A percentile compares a stretch with the other conserved stretches of the same genome.
Conservation (phyloP, 441 rosid genomes). For the Arabidopsis lyrata region DNA sequence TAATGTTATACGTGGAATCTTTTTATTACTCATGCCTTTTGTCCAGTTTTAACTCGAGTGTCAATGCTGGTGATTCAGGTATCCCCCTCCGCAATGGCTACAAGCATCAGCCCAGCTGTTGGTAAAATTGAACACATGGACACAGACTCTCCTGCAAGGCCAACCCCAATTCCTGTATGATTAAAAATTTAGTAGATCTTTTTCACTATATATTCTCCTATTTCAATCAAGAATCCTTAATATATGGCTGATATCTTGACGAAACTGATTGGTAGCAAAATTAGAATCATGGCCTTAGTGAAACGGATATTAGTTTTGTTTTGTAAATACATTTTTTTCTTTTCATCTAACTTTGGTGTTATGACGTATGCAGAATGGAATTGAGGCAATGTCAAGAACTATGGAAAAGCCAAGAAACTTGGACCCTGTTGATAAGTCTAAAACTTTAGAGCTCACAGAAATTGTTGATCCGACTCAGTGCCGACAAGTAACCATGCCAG, state of each 20-base stretch:
- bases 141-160: constrained; percentile 65
- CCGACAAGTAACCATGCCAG: constrained; percentile 48
- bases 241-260: neutral
- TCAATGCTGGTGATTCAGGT: constrained; percentile 45
- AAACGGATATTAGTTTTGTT: neutral
- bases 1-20: neutral
- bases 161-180: constrained; percentile 57
- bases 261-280: constrained; percentile 2
- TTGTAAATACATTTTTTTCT: neutral
- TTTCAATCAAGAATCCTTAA: constrained; percentile 3
- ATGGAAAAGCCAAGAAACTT: constrained; percentile 47
- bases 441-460: constrained; percentile 45
- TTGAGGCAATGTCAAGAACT: constrained; percentile 46
- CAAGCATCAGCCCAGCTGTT: constrained; percentile 52
- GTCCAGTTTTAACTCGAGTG: constrained; percentile 27
- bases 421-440: constrained; percentile 42
- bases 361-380: constrained; percentile 44
- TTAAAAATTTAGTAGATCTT: neutral
- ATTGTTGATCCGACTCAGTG: constrained; percentile 47
- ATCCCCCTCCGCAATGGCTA: constrained; percentile 50
- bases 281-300: neutral
- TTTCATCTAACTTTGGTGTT: constrained; percentile 24
- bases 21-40: neutral
- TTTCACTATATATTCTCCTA: neutral
- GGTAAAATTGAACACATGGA: constrained; percentile 64